Percentiles rank a stretch among this genome's conserved stretches.
Evolutionary conservation across 441 rosid genomes (phyloP).

Genomic region (Capsella rubella): DNA sequence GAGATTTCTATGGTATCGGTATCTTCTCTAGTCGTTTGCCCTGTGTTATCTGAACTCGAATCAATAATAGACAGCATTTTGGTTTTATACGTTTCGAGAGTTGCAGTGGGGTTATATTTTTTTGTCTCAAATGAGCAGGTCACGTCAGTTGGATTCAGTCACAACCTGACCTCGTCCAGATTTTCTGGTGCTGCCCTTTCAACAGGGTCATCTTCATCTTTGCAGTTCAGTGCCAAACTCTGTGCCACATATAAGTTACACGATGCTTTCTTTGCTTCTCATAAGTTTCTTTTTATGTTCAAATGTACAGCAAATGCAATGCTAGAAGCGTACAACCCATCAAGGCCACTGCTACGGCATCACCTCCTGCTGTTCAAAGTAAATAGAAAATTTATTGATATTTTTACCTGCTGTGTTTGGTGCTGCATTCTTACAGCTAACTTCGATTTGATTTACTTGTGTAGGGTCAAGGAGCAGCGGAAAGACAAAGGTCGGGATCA

Average conservation of each 20-base stretch:
- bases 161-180: slow-evolving; percentile 44
- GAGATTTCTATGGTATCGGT: background rate
- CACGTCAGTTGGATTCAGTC: slow-evolving; percentile 50
- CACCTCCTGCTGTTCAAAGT: slow-evolving; percentile 73
- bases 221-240: slow-evolving; percentile 61
- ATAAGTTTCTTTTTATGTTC: background rate
- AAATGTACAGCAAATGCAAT: slow-evolving; percentile 53
- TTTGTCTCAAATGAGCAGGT: slow-evolving; percentile 48
- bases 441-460: slow-evolving; percentile 33
- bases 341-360: slow-evolving; percentile 78
- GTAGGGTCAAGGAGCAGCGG: slow-evolving; percentile 62
- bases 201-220: slow-evolving; percentile 51
- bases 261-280: slow-evolving; percentile 7
- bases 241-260: background rate
- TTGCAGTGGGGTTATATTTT: background rate
- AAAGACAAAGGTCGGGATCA: slow-evolving; percentile 82
- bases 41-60: background rate
- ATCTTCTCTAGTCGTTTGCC: slow-evolving; percentile 17
- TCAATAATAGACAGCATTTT: slow-evolving; percentile 7
- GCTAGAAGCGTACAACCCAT: slow-evolving; percentile 57
- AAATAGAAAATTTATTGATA: slow-evolving; percentile 27
- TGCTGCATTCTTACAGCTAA: slow-evolving; percentile 20
- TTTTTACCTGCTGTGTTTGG: background rate
- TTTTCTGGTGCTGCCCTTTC: slow-evolving; percentile 55
- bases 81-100: background rate